Conservation (phyloP, 2,329 filamentous ascomycete species). For the Pleoardoris graminearum region DNA sequence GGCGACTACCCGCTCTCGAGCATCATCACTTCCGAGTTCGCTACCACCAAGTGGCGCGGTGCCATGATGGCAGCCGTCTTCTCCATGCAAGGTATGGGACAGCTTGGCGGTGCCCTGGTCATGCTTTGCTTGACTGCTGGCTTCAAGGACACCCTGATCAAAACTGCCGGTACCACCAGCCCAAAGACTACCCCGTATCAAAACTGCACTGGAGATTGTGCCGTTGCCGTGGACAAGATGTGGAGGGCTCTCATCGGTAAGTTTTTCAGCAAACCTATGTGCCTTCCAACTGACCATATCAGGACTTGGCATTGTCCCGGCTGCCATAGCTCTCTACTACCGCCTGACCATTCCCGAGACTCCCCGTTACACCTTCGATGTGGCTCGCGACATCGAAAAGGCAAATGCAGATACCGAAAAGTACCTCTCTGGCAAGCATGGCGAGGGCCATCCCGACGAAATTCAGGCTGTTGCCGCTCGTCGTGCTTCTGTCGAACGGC, state of each 20-base stretch:
- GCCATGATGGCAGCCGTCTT: conserved; percentile 51
- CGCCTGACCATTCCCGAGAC: conserved; percentile 50
- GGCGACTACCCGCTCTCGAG: conserved; percentile 83
- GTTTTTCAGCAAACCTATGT: conserved; percentile 69
- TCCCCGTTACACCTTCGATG: conserved; percentile 49
- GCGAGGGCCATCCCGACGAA: conserved; percentile 67
- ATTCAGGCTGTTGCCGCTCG: conserved; percentile 64
- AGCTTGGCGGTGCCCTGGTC: conserved; percentile 44
- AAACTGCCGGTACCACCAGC: conserved; percentile 5
- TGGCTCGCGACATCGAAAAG: conserved; percentile 46
- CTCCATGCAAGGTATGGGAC: conserved; percentile 50
- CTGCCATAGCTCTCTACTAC: conserved; percentile 47
- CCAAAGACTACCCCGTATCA: conserved; percentile 17
- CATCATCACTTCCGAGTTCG: conserved; percentile 70
- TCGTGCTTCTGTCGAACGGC: conserved; percentile 56
- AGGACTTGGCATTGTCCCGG: conserved; percentile 58
- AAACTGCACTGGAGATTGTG: conserved; percentile 35
- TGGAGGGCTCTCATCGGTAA: conserved; percentile 54
- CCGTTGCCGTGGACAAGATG: conserved; percentile 45
- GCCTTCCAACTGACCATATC: conserved; percentile 58
- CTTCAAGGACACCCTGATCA: conserved; percentile 35
- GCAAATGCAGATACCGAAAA: conserved; percentile 72
- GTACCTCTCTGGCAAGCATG: conserved; percentile 69
- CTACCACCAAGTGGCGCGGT: conserved; percentile 47
- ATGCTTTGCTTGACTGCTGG: conserved; percentile 38